These are phyloP conservation scores for Hymenoscyphus albidus DNA, from an alignment of 2,329 filamentous ascomycete species.

Conservation along the genomic window DNA sequence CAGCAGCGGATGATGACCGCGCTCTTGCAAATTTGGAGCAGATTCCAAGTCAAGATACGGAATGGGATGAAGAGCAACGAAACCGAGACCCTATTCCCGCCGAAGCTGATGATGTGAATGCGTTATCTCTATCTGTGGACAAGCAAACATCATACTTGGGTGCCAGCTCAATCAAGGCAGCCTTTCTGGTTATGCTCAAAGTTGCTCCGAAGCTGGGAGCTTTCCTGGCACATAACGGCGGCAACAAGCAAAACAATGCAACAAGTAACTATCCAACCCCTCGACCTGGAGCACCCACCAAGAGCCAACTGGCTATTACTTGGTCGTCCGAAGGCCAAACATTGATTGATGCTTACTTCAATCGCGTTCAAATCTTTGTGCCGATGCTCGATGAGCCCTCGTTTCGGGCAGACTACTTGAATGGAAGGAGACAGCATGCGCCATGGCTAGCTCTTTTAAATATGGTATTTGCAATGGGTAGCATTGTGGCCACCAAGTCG, in stretches of 20 bases:
- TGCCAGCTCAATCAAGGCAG: conserved; percentile 71
- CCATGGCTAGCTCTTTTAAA: conserved; percentile 71
- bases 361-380: conserved; percentile 66
- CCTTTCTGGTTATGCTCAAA: conserved; percentile 62
- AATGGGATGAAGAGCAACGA: conserved; percentile 63
- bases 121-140: conserved; percentile 55
- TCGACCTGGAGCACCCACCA: conserved; percentile 35
- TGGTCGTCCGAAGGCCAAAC: conserved; percentile 64
- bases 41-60: conserved; percentile 60
- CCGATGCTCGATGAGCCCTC: conserved; percentile 70
- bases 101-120: conserved; percentile 69
- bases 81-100: conserved; percentile 53
- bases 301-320: conserved; percentile 40
- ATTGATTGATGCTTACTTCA: conserved; percentile 72
- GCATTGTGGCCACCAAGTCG: conserved; percentile 59
- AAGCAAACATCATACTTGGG: conserved; percentile 66
- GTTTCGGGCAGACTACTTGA: conserved; percentile 63
- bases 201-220: conserved; percentile 48
- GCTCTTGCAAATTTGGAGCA: conserved; percentile 57
- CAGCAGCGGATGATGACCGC: conserved; percentile 44
- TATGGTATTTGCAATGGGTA: conserved; percentile 73
- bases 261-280: conserved; percentile 30
- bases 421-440: conserved; percentile 59
- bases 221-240: conserved; percentile 39
- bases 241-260: conserved; percentile 20